Evolutionary conservation across 345 rosid genomes (phyloP).

Genomic region (Salix viminalis): DNA sequence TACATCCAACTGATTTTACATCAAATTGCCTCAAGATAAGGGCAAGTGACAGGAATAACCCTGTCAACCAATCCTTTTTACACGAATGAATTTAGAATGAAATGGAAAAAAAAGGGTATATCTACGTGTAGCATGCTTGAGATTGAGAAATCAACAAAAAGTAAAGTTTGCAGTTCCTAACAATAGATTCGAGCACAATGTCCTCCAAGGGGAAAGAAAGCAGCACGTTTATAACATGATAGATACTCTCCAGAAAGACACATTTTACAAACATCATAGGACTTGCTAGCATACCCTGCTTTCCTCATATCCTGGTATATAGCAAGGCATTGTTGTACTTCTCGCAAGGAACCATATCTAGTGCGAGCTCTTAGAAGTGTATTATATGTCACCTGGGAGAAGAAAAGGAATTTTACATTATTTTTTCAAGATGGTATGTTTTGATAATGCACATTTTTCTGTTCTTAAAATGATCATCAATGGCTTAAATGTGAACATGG

Average conservation of each 20-base stretch:
- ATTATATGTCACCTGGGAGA: slow-evolving; percentile 72
- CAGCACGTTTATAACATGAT: neutral
- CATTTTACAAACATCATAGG: neutral
- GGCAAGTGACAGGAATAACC: neutral
- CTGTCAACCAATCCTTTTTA: neutral
- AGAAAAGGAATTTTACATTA: slow-evolving; percentile 1
- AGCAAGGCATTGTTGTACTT: slow-evolving; percentile 83
- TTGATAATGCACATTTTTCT: neutral
- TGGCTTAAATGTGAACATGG: neutral
- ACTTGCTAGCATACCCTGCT: slow-evolving; percentile 59
- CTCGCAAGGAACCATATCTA: slow-evolving; percentile 73
- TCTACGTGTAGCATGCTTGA: neutral
- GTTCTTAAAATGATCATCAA: neutral
- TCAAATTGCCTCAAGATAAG: neutral
- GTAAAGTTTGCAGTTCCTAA: neutral
- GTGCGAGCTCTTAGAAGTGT: slow-evolving; percentile 77
- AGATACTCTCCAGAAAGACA: neutral
- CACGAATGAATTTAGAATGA: neutral
- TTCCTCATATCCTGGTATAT: slow-evolving; percentile 87
- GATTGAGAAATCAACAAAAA: neutral
- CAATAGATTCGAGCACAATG: neutral
- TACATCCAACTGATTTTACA: neutral
- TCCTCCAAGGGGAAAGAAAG: neutral
- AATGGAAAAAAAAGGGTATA: neutral
- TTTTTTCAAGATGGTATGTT: neutral